Evolutionary conservation across 2,329 filamentous ascomycete genomes (phyloP), one percentile per base, ranked within the genome.

Genomic region (Plenodomus tracheiphilus): DNA sequence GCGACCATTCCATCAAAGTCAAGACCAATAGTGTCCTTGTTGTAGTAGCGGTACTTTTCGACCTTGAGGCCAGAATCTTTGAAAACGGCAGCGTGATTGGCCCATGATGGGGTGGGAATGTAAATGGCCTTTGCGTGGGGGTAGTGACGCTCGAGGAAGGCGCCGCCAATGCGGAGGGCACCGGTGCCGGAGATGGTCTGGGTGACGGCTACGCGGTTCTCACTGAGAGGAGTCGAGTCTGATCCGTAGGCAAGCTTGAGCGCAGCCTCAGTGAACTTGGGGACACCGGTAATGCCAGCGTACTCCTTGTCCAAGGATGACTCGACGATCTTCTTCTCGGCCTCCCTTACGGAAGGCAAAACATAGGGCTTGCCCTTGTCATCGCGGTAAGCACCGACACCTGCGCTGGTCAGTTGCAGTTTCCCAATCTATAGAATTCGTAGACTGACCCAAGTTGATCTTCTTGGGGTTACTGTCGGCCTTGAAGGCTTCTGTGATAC

Each of bases 401-500:
- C 87, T 90, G 54, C 9, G n/a, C 15, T 17, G 11, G 62, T 72
- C 54, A 71, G 61, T 49, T 35, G 49, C 34, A 5, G 20, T 43
- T 43, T 20, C 38, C 36, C 25, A 4, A 17, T 34, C 9, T 22
- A 22, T 17, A 22, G 18, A 15, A 37, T 8, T 35, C 9, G 15
- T 13, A 11, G 59, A 25, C 82, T 69, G 79, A 88, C 89, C 94
- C 54, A 99, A 81, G 81, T 97, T 97, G 82, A 99, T 97, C 86
- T 97, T 99, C 81, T 96, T 85, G 57, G 85, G 80, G 77, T 95
- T 93, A 69, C 81, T 83, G 75, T 99, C 94, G 76, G 92, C 92
- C 84, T 97, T 99, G 88, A 94, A 99, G 54, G 94, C 94, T 80
- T 99, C 94, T 57, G 94, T 97, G 78, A 99, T 91, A 74, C 89